These are phyloP conservation scores for Penicillium digitatum DNA, from an alignment of 2,329 filamentous ascomycete species.

Conservation along the genomic window DNA sequence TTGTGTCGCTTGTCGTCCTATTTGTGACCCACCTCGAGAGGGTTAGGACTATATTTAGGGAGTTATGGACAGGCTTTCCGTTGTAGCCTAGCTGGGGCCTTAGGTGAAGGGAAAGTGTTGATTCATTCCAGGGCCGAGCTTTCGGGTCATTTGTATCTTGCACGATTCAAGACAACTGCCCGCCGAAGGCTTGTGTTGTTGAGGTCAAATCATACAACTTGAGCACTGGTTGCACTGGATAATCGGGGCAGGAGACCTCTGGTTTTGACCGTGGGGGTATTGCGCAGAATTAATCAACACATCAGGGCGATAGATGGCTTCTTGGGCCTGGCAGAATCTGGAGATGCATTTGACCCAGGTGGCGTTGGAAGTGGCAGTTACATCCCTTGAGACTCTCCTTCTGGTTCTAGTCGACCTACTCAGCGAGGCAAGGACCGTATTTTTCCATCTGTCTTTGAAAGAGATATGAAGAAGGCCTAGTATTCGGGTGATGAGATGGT, in stretches of 20 bases:
- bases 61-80: background rate
- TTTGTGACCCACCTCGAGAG: background rate
- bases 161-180: background rate
- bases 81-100: background rate
- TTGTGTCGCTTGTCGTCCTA: background rate
- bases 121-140: background rate
- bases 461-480: too few species aligned
- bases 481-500: too few species aligned
- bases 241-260: background rate
- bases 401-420: background rate
- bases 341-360: background rate
- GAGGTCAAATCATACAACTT: background rate
- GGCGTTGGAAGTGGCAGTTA: background rate
- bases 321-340: background rate
- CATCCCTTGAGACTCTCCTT: background rate
- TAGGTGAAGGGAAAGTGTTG: background rate
- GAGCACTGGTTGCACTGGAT: background rate
- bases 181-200: background rate
- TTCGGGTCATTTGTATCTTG: background rate
- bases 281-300: background rate
- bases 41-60: background rate
- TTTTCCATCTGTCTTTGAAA: background rate
- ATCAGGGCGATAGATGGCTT: background rate
- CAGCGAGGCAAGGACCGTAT: background rate
- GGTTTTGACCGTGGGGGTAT: background rate